Evolutionary conservation across 73 alveolate species (phyloP).

Genomic region (Blepharisma stoltei): DNA sequence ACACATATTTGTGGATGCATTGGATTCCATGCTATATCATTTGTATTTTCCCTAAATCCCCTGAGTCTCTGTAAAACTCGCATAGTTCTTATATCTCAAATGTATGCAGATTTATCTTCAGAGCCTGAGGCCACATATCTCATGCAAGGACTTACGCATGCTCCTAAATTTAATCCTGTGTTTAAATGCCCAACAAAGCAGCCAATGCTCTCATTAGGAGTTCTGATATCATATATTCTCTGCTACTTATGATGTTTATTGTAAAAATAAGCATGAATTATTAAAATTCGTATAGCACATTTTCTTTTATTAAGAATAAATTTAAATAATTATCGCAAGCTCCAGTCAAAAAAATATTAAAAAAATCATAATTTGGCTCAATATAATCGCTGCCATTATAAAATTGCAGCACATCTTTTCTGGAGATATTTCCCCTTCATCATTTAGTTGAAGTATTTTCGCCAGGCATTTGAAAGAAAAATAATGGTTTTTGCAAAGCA

Average conservation of each 20-base stretch:
- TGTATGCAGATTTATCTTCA: slow-evolving; percentile 59
- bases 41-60: slow-evolving; percentile 15
- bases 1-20: background rate
- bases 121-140: slow-evolving; percentile 56
- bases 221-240: slow-evolving; percentile 5
- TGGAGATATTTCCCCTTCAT: no score
- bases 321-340: slow-evolving; percentile 53
- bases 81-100: slow-evolving; percentile 52
- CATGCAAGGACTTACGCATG: slow-evolving; percentile 31
- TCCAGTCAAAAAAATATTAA: slow-evolving; percentile 51
- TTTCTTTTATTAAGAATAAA: no score
- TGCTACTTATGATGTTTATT: no score
- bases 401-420: no score
- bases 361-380: slow-evolving; percentile 41
- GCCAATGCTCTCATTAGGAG: background rate
- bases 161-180: slow-evolving; percentile 11
- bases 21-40: slow-evolving; percentile 26
- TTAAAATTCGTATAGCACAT: no score
- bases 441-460: no score
- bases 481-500: no score
- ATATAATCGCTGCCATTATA: background rate
- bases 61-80: background rate
- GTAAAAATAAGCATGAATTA: no score
- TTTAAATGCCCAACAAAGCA: background rate
- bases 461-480: no score